Base-by-base conservation (phyloP, 352 stramenopile genomes). In the Pythium myriotylum region DNA sequence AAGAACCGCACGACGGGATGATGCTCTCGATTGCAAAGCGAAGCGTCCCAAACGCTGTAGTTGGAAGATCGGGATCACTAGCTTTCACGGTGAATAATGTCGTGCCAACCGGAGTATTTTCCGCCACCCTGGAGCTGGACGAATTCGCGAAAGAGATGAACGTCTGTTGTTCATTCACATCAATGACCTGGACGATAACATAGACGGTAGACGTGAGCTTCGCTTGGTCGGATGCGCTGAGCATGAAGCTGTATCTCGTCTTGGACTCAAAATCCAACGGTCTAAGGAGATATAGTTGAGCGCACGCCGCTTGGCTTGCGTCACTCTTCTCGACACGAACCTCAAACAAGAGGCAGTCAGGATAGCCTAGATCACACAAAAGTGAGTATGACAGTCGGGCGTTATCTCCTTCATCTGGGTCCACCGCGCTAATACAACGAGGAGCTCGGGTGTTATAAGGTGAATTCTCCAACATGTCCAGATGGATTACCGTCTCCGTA, bases 111-210 rank as follows among this genome's bases (percentile, higher is more conserved):
- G 50, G 48, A 0, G 57, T 50, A 33, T 76, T 81, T 64, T 88
- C 79, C 7, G 43, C 6, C 8, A 86, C 33, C 39, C 62, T 76
- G 20, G 64, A 27, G 37, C 62, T 76, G 20, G 64, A 40, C 3
- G 51, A 62, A 2, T 33, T 35, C 22, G 68, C 62, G 13, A 84
- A 75, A 6, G 26, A 47, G 17, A 70, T 46, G 17, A 85, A 77
- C 16, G 51, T 59, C n/a, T 85, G 79, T 0, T 56, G 17, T 29
- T 88, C 79, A 35, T 88, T 88, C 35, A 86, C 69, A 41, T 88
- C 76, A 17, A 67, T 47, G 19, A 88, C 76, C 12, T 74, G 48
- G 26, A 88, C 66, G 1, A 60, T 43, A 17, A 88, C 60, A 16
- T 20, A 55, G 13, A 68, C 27, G 3, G 41, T 41, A 0, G 62